phyloP scores from a whole-genome alignment of 441 rosid genomes.

The Heliophila coronopifolia region DNA sequence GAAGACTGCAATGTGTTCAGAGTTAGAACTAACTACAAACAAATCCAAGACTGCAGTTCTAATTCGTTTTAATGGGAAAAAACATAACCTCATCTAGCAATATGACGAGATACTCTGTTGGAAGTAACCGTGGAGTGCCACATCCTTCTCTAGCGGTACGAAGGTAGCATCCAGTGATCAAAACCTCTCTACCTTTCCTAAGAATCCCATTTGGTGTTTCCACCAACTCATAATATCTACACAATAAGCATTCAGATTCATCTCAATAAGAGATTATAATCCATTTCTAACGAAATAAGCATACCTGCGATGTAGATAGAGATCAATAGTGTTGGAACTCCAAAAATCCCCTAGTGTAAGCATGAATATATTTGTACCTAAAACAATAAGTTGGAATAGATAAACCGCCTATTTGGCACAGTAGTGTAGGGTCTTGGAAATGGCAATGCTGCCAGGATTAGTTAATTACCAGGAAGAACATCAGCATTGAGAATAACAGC shows the following conservation, averaged over 20 bases:
- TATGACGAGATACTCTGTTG: slow-evolving; percentile 90
- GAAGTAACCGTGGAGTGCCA: slow-evolving; percentile 72
- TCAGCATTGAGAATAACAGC: slow-evolving; percentile 58
- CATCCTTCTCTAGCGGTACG: slow-evolving; percentile 86
- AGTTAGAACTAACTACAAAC: slow-evolving; percentile 3
- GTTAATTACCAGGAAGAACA: slow-evolving; percentile 59
- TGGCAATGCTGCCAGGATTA: background rate
- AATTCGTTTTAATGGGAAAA: background rate
- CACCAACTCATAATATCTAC: slow-evolving; percentile 78
- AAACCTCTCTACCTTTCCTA: slow-evolving; percentile 79
- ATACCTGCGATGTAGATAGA: slow-evolving; percentile 85
- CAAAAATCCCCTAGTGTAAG: slow-evolving; percentile 86
- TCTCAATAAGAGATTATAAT: slow-evolving; percentile 4
- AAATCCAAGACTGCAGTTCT: slow-evolving; percentile 4
- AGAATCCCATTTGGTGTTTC: slow-evolving; percentile 63
- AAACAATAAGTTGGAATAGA: slow-evolving; percentile 6
- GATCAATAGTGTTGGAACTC: slow-evolving; percentile 92
- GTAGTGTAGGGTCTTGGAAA: background rate
- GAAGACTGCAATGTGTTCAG: slow-evolving; percentile 7
- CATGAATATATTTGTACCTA: slow-evolving; percentile 87
- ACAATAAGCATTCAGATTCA: background rate
- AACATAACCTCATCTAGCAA: slow-evolving; percentile 70
- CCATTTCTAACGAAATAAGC: slow-evolving; percentile 3
- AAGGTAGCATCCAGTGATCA: slow-evolving; percentile 84
- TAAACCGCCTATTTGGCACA: background rate